These are phyloP conservation scores for Kwoniella bestiolae DNA, from an alignment of 768 basidiomycete genomes.

Conservation along the genomic window DNA sequence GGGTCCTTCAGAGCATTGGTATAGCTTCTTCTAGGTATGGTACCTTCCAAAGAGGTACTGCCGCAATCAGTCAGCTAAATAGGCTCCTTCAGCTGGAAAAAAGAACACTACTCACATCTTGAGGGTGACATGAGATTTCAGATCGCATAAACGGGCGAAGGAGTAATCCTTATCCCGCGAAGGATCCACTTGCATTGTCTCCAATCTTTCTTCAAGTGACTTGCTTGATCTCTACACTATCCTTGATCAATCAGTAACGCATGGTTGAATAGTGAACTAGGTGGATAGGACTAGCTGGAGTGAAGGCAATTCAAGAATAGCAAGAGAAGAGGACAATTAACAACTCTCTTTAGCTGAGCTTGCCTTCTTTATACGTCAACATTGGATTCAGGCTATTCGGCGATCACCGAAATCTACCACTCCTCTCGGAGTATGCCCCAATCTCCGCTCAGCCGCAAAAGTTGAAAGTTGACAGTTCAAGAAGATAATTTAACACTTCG, in stretches of 20 bases:
- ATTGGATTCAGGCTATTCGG: not conserved
- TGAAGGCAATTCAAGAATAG: too few species aligned
- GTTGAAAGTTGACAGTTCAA: constrained; percentile 3
- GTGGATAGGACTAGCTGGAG: too few species aligned
- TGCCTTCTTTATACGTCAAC: constrained; percentile 7
- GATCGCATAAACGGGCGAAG: constrained; percentile 85
- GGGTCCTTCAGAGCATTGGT: constrained; percentile 83
- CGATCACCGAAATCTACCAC: not conserved
- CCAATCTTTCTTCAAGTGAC: not conserved
- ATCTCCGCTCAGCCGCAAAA: constrained; percentile 14
- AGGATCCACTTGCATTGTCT: constrained; percentile 31
- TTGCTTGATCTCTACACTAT: not conserved
- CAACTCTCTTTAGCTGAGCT: too few species aligned
- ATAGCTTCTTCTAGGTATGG: constrained; percentile 70
- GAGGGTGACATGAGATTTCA: constrained; percentile 79
- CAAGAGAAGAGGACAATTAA: too few species aligned
- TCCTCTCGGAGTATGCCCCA: not conserved
- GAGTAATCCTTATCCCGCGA: constrained; percentile 72
- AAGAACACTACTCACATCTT: constrained; percentile 54
- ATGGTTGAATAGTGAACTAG: too few species aligned
- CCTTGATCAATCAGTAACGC: too few species aligned
- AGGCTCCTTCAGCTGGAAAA: too few species aligned
- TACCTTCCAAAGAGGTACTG: constrained; percentile 69
- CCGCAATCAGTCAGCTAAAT: not conserved
- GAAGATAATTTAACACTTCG: not conserved